Evolutionary conservation across 768 basidiomycete genomes (phyloP).

Genomic region (Agrocybe pediades): DNA sequence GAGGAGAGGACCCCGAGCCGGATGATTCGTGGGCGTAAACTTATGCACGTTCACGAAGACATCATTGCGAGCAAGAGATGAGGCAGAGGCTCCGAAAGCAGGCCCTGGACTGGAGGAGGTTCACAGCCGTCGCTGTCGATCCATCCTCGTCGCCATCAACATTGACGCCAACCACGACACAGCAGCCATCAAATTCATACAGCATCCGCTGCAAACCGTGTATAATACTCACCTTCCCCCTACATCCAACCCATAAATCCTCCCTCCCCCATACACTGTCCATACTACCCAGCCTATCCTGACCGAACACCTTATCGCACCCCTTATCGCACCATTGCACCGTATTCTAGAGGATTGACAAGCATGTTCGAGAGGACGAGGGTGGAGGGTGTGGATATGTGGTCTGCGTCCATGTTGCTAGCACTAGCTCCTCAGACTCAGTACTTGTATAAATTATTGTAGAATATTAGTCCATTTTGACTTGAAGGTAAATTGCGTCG

Average conservation of each 20-base stretch:
- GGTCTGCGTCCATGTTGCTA: too few species aligned
- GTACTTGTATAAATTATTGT: too few species aligned
- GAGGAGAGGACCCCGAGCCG: conserved; percentile 54
- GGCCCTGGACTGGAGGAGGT: conserved; percentile 66
- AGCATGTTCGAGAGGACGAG: too few species aligned
- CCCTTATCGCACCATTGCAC: conserved; percentile 67
- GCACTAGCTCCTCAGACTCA: too few species aligned
- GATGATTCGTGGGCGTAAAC: conserved; percentile 51
- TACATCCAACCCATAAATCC: conserved; percentile 41
- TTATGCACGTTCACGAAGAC: conserved; percentile 53
- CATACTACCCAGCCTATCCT: conserved; percentile 65
- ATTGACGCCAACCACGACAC: conserved; percentile 41
- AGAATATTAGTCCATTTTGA: too few species aligned
- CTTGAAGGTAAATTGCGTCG: too few species aligned
- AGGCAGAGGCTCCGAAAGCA: conserved; percentile 56
- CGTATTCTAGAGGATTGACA: conserved; percentile 70
- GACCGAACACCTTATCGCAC: conserved; percentile 57
- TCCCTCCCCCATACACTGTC: conserved; percentile 62
- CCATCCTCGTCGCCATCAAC: conserved; percentile 48
- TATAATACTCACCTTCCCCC: conserved; percentile 20
- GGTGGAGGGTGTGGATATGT: too few species aligned
- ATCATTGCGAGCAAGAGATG: conserved; percentile 43
- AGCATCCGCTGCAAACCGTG: conserved; percentile 25
- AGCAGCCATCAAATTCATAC: conserved; percentile 18
- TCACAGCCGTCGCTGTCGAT: conserved; percentile 49